These are phyloP conservation scores for Sporothrix schenckii DNA, from an alignment of 2,329 filamentous ascomycete genomes.

Conservation along the genomic window DNA sequence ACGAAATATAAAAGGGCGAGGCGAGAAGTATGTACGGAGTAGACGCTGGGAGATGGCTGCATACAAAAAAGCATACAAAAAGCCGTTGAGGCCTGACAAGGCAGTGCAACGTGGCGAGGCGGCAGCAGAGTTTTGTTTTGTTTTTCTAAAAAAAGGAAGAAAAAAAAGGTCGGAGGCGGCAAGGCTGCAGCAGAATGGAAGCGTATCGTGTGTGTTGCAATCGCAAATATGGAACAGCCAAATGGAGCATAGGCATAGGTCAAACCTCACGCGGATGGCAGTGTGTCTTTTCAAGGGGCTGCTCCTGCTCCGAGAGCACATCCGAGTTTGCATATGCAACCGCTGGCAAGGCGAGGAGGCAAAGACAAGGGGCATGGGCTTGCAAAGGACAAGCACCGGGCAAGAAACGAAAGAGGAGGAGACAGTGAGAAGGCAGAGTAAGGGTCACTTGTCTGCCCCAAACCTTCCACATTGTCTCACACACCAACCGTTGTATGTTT, in stretches of 20 bases:
- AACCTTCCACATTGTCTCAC: neutral
- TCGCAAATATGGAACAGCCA: neutral
- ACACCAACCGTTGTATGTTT: conserved; percentile 7
- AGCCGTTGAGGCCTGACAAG: conserved; percentile 20
- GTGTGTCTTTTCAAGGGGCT: neutral
- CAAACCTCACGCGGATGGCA: neutral
- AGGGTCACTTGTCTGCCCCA: neutral
- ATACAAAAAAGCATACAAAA: neutral
- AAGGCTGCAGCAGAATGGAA: conserved; percentile 21
- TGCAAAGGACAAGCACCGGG: neutral
- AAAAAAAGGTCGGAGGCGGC: neutral
- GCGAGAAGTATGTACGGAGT: neutral
- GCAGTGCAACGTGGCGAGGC: conserved; percentile 30
- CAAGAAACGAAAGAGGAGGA: neutral
- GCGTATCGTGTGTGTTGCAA: conserved; percentile 22
- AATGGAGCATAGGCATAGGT: neutral
- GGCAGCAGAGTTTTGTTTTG: neutral
- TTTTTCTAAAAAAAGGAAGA: neutral
- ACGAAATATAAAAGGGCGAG: neutral
- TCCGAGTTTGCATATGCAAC: conserved; percentile 17
- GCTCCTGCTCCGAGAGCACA: conserved; percentile 9
- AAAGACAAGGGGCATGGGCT: neutral
- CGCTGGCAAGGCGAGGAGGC: neutral
- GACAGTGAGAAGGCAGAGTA: neutral
- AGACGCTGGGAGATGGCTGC: neutral